phyloP scores from a whole-genome alignment of 768 basidiomycete genomes.

The Cystobasidium tubakii region DNA sequence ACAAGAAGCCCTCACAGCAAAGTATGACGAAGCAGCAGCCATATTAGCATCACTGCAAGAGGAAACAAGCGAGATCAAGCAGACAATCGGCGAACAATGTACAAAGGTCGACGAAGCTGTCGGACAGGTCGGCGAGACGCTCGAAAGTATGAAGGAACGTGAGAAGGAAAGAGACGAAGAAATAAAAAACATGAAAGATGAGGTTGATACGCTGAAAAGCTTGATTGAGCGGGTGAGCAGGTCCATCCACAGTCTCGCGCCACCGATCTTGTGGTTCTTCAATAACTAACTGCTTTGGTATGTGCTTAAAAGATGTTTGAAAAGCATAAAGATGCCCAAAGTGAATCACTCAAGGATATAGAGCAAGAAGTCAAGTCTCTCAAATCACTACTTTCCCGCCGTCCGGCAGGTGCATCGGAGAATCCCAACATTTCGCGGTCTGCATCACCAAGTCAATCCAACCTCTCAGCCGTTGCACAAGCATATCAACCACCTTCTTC shows the following conservation, averaged over 20 bases:
- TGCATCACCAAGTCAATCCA: constrained; percentile 1
- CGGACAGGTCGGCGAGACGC: constrained; percentile 64
- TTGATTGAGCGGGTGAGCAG: constrained; percentile 81
- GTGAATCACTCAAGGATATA: constrained; percentile 73
- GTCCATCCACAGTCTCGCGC: too few relatives aligned
- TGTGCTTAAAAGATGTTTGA: constrained; percentile 75
- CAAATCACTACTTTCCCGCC: constrained; percentile 63
- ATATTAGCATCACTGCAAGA: constrained; percentile 72
- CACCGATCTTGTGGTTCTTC: too few relatives aligned
- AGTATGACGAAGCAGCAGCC: constrained; percentile 81
- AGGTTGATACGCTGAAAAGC: constrained; percentile 80
- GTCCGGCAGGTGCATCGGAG: neutral
- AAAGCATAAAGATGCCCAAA: constrained; percentile 79
- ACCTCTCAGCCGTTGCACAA: neutral
- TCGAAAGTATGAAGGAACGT: constrained; percentile 68
- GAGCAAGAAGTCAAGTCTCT: constrained; percentile 91
- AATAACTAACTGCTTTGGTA: too few relatives aligned
- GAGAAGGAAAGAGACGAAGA: constrained; percentile 76
- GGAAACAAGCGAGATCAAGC: constrained; percentile 66
- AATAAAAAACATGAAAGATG: constrained; percentile 84
- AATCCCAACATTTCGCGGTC: neutral
- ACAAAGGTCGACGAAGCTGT: constrained; percentile 66
- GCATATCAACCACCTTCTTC: constrained; percentile 4
- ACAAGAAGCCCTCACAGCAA: constrained; percentile 71
- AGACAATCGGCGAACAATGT: constrained; percentile 69